Base-by-base conservation (phyloP, 2,329 filamentous ascomycete species). In the Trichoderma harzianum region DNA sequence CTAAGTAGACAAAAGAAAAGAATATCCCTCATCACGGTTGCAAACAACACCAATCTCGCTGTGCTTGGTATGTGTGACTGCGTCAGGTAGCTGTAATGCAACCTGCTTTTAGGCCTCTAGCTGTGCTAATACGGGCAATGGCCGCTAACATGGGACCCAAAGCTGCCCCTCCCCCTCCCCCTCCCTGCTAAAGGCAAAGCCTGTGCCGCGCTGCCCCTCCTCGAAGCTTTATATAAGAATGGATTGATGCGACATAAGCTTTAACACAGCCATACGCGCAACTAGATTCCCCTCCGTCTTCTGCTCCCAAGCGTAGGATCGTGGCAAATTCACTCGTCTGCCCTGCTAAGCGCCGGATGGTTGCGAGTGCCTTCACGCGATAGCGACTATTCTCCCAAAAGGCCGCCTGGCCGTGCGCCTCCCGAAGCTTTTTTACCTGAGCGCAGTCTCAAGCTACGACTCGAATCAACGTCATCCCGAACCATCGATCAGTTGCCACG, bases 391-490 rank as follows among this genome's bases (percentile, higher is more conserved):
- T 16, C 8, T 24, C 32, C 32, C n/a, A 63, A 55, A 18, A 32
- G 30, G 69, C 28, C 43, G 61, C 63, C 21, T 47, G 36, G 32
- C 58, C 30, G 43, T 28, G 53, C 61, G 61, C 62, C 61, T 60
- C 53, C 61, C 61, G 51, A 34, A 63, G 24, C 69, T 61, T 39
- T 69, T 60, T 60, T 28, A 32, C n/a, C 34, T 60, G 16, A 18
- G 53, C 64, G 57, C 51, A 57, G n/a, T 32, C 47, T 24, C 21
- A 18, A 57, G 51, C 51, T 43, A 43, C 64, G 11, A 43, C 32
- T 43, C 21, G 24, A 67, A 21, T 60, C 64, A 69, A 71, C 72
- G 72, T 73, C 72, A 73, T 73, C 63, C 69, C 69, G 71, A 60
- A 21, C 71, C 51, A 24, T 21, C 71, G n/a, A 68, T 39, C 69